A percentile compares a stretch with the other conserved stretches of the same genome.
Evolutionary conservation across 2,329 filamentous ascomycete species (phyloP).

Genomic region (Akanthomyces muscarius): DNA sequence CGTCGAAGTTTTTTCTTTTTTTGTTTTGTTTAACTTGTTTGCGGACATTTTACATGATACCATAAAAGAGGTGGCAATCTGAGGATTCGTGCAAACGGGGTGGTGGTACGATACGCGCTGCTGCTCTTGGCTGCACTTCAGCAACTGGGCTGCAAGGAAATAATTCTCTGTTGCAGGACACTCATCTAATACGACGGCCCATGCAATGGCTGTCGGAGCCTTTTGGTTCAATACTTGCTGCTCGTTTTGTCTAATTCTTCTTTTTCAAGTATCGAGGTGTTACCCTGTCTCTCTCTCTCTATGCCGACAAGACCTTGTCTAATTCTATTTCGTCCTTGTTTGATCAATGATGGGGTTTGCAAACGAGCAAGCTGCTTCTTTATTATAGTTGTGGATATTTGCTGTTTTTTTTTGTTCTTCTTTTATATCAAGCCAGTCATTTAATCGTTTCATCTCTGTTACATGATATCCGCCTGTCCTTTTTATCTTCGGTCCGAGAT

Average conservation of each 20-base stretch:
- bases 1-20: background rate
- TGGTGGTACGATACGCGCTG: background rate
- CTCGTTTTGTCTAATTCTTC: background rate
- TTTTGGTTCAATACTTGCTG: conserved; percentile 1
- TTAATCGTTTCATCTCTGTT: background rate
- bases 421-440: conserved; percentile 2
- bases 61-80: conserved; percentile 18
- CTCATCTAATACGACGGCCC: conserved; percentile 3
- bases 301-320: conserved; percentile 7
- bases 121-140: background rate
- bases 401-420: conserved; percentile 14
- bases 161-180: background rate
- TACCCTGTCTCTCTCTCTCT: background rate
- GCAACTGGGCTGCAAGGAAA: background rate
- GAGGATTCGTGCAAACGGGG: background rate
- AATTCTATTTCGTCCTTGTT: background rate
- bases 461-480: background rate
- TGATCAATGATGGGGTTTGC: conserved; percentile 10
- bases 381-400: conserved; percentile 19
- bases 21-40: conserved; percentile 15
- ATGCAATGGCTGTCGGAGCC: background rate
- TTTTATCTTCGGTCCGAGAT: background rate
- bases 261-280: background rate
- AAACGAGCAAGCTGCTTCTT: conserved; percentile 16
- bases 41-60: conserved; percentile 26